phyloP scores from a whole-genome alignment of 192 early-diverging fungal species.

The Coemansia sp. region DNA sequence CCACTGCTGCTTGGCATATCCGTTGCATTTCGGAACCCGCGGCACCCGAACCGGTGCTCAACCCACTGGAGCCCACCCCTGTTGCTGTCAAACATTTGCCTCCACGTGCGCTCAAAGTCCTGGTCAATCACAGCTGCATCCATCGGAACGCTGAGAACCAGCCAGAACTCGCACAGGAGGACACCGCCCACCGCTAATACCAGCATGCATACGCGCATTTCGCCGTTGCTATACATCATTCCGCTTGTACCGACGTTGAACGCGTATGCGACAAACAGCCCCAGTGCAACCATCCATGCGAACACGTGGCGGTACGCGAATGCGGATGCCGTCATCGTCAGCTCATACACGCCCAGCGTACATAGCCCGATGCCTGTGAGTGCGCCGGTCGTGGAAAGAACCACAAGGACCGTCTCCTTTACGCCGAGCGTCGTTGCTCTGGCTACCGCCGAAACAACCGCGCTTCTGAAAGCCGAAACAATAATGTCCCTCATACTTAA shows the following conservation, averaged over 20 bases:
- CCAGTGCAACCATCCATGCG: slow-evolving; percentile 10
- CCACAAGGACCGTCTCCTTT: neutral
- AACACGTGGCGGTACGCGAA: slow-evolving; percentile 5
- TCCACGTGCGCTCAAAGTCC: slow-evolving; percentile 51
- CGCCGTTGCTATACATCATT: neutral
- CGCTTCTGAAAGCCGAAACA: neutral
- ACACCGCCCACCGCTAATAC: slow-evolving; percentile 1
- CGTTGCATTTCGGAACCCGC: slow-evolving; percentile 39
- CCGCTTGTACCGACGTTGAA: slow-evolving; percentile 15
- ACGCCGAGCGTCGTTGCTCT: neutral
- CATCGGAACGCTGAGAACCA: slow-evolving; percentile 21
- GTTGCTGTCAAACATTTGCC: slow-evolving; percentile 39
- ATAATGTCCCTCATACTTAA: neutral
- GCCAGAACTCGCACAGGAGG: slow-evolving; percentile 25
- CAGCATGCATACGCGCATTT: slow-evolving; percentile 15
- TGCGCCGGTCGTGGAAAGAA: neutral
- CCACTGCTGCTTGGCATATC: slow-evolving; percentile 42
- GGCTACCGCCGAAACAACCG: neutral
- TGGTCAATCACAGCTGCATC: slow-evolving; percentile 14
- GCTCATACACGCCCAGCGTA: slow-evolving; percentile 9
- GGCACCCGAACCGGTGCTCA: slow-evolving; percentile 56
- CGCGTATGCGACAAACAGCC: slow-evolving; percentile 1
- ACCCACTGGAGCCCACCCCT: slow-evolving; percentile 42
- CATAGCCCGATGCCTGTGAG: slow-evolving; percentile 13
- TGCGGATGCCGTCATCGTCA: neutral